Evolutionary conservation across 805 yeast species (phyloP).

Genomic region (Ogataea wickerhamii): DNA sequence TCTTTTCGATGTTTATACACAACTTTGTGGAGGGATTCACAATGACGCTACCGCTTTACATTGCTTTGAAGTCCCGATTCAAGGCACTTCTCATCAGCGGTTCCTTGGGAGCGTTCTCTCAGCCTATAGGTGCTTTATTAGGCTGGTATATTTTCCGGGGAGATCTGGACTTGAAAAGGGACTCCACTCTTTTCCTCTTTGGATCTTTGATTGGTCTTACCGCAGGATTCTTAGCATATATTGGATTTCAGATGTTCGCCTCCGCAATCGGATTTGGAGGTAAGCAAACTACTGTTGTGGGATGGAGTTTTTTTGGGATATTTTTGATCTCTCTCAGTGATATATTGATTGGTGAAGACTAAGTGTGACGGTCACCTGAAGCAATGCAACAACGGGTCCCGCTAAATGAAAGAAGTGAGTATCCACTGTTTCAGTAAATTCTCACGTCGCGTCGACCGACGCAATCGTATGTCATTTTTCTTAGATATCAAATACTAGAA

Average conservation of each 20-base stretch:
- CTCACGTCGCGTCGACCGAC: too few species aligned
- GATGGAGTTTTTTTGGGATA: slow-evolving; percentile 62
- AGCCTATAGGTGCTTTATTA: slow-evolving; percentile 81
- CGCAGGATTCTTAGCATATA: slow-evolving; percentile 79
- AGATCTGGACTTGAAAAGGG: slow-evolving; percentile 32
- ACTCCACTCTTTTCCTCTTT: slow-evolving; percentile 42
- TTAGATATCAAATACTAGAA: too few species aligned
- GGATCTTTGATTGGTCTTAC: slow-evolving; percentile 70
- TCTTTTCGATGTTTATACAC: slow-evolving; percentile 81
- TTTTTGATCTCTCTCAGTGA: slow-evolving; percentile 49
- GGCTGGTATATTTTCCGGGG: slow-evolving; percentile 52
- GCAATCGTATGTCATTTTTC: too few species aligned
- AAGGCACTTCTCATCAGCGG: slow-evolving; percentile 66
- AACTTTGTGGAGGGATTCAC: slow-evolving; percentile 93
- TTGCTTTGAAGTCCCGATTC: slow-evolving; percentile 60
- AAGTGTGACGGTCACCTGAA: too few species aligned
- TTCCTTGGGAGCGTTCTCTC: slow-evolving; percentile 75
- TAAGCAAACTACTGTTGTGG: slow-evolving; percentile 51
- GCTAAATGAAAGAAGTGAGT: too few species aligned
- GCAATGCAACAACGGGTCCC: too few species aligned
- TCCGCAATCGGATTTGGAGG: slow-evolving; percentile 81
- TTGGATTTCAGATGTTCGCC: slow-evolving; percentile 82
- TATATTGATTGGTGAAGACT: slow-evolving; percentile 27
- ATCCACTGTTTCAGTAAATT: too few species aligned
- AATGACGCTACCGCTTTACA: slow-evolving; percentile 85